Evolutionary conservation across 768 basidiomycete species (phyloP), one percentile per base, ranked within the genome.

Genomic region (Albatrellus ellisii): DNA sequence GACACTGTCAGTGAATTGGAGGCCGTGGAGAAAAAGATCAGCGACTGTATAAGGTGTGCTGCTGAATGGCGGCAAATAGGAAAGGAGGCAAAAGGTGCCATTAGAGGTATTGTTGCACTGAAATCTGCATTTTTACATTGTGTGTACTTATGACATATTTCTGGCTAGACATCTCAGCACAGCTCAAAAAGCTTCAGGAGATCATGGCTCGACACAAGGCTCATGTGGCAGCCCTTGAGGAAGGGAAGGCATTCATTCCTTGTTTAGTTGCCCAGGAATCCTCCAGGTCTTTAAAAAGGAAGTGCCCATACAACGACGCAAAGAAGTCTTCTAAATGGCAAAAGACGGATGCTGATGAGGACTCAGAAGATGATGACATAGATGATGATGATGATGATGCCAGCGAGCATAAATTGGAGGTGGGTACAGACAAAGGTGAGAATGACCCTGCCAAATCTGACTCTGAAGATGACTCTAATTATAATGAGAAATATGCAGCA

Each of bases 1-100:
- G 66, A 70, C 3, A 69, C 73, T 39, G 70, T 76, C n/a, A 63
- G 67, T 0, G 66, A 67, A 38, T 59, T 76, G 14, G 67, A 70
- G 40, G 63, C 55, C 1, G 70, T 77, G 15, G 68, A 75, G 46
- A 65, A 62, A 0, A 62, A 60, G 14, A 60, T 77, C n/a, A 56
- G 63, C 0, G 29, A 55, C 15, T 55, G 64, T 26, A 54, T 56
- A 11, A 44, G 53, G 0, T 65, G 69, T 31, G 62, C 54, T 1
- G 52, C 60, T 0, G 62, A 62, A 4, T 59, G 55, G 49, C 74
- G 70, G 52, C 54, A 56, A 28, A 59, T 55, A 45, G 75, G 74
- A 49, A 47, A 44, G 5, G 57, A 52, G 0, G 62, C 65, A 2
- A 68, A 68, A 31, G 57, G 52, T 8, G 37, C 53, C 14, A 53